phyloP scores from a whole-genome alignment of 2,329 filamentous ascomycete species.

The Arthrobotrys entomopaga region DNA sequence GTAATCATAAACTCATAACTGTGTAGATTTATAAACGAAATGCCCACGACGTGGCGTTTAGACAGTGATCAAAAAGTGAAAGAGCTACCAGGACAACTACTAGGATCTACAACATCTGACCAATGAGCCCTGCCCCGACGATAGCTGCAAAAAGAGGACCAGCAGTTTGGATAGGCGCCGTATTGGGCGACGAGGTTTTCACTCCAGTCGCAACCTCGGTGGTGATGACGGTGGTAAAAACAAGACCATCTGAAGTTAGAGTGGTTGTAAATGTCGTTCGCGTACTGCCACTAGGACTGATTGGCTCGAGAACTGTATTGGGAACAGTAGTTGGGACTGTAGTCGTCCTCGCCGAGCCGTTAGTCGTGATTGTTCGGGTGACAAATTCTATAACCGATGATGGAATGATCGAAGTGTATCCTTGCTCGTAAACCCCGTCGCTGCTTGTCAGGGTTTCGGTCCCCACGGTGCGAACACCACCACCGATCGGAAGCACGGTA shows the following conservation, averaged over 20 bases:
- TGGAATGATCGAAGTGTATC: conserved; percentile 27
- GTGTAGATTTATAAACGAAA: too few species aligned
- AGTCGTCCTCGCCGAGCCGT: conserved; percentile 19
- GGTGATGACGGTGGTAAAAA: conserved; percentile 14
- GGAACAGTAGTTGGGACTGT: conserved; percentile 17
- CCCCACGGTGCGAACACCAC: conserved; percentile 13
- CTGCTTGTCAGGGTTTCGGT: conserved; percentile 11
- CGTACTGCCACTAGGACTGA: background rate
- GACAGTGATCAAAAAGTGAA: too few species aligned
- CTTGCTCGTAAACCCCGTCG: conserved; percentile 4
- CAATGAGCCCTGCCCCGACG: conserved; percentile 26
- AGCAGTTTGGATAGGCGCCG: conserved; percentile 19
- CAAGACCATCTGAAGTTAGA: conserved; percentile 15
- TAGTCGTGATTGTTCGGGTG: conserved; percentile 8
- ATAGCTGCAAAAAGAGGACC: conserved; percentile 19
- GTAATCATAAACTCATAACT: too few species aligned
- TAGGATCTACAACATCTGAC: conserved; percentile 24
- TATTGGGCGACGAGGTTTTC: conserved; percentile 27
- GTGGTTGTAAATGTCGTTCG: conserved; percentile 26
- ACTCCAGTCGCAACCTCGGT: background rate
- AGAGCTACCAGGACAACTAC: background rate
- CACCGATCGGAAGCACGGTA: conserved; percentile 44
- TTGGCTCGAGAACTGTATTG: conserved; percentile 3
- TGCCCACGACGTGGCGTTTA: too few species aligned
- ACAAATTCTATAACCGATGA: conserved; percentile 36